phyloP scores from a whole-genome alignment of 495 filamentous ascomycete species.

The Aspergillus diversus region DNA sequence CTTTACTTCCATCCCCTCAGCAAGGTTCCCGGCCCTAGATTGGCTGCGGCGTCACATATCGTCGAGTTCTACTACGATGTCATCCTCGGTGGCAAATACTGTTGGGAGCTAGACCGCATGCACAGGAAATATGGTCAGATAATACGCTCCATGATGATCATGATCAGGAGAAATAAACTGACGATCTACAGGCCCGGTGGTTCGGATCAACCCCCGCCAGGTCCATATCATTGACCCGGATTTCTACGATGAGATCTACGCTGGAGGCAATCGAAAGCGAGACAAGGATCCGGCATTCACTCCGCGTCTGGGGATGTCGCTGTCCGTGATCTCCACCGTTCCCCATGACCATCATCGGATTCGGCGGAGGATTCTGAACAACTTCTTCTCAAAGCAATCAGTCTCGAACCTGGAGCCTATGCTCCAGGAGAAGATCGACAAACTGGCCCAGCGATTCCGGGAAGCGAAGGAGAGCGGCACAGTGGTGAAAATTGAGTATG shows the following conservation, averaged over 20 bases:
- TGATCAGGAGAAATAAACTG: background rate
- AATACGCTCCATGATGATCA: background rate
- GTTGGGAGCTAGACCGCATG: constrained; percentile 4
- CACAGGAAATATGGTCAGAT: constrained; percentile 4
- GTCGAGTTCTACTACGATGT: constrained; percentile 12
- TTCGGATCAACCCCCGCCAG: constrained; percentile 6
- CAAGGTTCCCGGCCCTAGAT: constrained; percentile 7
- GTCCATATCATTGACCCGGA: constrained; percentile 4
- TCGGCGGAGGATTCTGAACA: constrained; percentile 7
- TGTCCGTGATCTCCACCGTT: constrained; percentile 3
- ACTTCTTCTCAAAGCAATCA: constrained; percentile 7
- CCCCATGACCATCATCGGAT: constrained; percentile 10
- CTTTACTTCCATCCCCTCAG: constrained; percentile 8
- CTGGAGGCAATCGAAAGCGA: constrained; percentile 5
- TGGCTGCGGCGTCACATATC: constrained; percentile 9
- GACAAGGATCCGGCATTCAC: constrained; percentile 3
- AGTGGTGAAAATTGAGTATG: background rate
- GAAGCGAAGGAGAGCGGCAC: constrained; percentile 1
- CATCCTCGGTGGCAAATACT: constrained; percentile 5
- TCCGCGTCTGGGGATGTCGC: constrained; percentile 3
- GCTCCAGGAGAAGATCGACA: constrained; percentile 8
- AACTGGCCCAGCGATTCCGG: background rate
- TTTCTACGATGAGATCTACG: constrained; percentile 8
- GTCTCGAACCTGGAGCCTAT: constrained; percentile 5
- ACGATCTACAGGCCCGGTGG: background rate